A percentile compares a stretch with the other conserved stretches of the same genome.
Evolutionary conservation across 2,329 filamentous ascomycete genomes (phyloP).

Genomic region (Periglandula ipomoeae): DNA sequence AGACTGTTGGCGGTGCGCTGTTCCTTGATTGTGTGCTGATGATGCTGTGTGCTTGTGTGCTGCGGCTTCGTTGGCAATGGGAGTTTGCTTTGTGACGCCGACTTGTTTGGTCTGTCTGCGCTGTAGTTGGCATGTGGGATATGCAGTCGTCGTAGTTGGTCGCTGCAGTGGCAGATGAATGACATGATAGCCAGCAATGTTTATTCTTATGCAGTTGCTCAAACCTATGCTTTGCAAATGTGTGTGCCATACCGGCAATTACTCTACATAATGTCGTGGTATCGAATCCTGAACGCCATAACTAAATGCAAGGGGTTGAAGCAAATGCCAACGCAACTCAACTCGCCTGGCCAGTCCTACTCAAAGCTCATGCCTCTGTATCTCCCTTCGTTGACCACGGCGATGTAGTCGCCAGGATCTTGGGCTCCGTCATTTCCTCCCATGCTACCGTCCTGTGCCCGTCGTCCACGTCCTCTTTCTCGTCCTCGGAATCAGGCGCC

Average conservation of each 20-base stretch:
- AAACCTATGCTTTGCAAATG: not conserved
- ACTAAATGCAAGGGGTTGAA: too few relatives aligned
- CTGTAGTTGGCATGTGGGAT: too few relatives aligned
- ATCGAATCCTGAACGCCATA: not conserved
- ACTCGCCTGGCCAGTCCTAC: too few relatives aligned
- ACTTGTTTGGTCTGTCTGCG: too few relatives aligned
- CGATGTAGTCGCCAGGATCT: constrained; percentile 42
- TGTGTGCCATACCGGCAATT: not conserved
- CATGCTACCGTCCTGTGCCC: constrained; percentile 53
- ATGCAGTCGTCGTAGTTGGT: too few relatives aligned
- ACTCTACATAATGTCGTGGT: not conserved
- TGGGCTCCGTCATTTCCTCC: constrained; percentile 57
- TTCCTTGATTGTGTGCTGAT: too few relatives aligned
- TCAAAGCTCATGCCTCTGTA: not conserved
- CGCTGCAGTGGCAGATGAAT: not conserved
- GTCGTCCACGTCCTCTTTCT: constrained; percentile 50
- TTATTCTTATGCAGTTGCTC: not conserved
- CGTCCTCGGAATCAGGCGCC: constrained; percentile 54
- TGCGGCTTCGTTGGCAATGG: too few relatives aligned
- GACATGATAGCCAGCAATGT: not conserved
- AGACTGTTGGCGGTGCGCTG: too few relatives aligned
- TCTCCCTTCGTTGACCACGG: not conserved
- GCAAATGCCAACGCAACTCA: too few relatives aligned
- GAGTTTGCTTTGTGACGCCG: too few relatives aligned
- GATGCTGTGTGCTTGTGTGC: too few relatives aligned